Conservation (phyloP, 2,329 filamentous ascomycete species). For the Lachnellula subtilissima region DNA sequence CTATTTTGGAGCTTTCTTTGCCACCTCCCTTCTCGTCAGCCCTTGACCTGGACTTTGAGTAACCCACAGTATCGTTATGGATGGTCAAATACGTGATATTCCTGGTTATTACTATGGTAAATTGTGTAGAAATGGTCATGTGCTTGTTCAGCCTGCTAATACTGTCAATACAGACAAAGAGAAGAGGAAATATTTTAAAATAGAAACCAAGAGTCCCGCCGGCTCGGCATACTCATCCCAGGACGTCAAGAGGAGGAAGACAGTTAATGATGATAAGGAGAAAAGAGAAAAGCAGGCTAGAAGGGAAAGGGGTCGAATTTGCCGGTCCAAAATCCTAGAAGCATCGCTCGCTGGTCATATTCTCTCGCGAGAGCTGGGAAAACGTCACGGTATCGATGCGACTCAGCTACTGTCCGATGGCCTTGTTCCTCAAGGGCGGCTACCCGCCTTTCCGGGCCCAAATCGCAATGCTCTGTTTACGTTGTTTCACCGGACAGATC, state of each 20-base stretch:
- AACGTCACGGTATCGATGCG: constrained; percentile 1
- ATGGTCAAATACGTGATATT: constrained; percentile 31
- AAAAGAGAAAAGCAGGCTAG: constrained; percentile 1
- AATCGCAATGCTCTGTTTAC: constrained; percentile 10
- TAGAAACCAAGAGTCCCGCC: constrained; percentile 48
- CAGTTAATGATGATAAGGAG: constrained; percentile 37
- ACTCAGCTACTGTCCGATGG: constrained; percentile 13
- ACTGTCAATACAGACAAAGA: constrained; percentile 41
- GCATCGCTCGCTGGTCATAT: constrained; percentile 19
- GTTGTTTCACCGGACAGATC: constrained; percentile 8
- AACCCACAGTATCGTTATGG: not conserved
- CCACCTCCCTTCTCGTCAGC: not conserved
- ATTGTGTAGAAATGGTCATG: not conserved
- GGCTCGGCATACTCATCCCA: constrained; percentile 51
- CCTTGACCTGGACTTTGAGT: too few species aligned
- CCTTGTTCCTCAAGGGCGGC: constrained; percentile 9
- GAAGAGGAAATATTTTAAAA: constrained; percentile 64
- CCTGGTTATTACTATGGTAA: constrained; percentile 53
- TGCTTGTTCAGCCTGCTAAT: not conserved
- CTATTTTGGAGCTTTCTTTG: not conserved
- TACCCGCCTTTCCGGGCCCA: not conserved
- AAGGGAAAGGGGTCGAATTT: constrained; percentile 19
- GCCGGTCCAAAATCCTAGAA: constrained; percentile 14
- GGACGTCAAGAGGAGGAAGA: constrained; percentile 52
- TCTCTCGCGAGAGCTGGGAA: constrained; percentile 18